Evolutionary conservation across 306 rosid species (phyloP).

Genomic region (cucumber (Cucumis sativus)): Cucumber_9930_V3 NC_026661.2:18688001-18688500

Average conservation of each 20-base stretch:
- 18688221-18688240: background rate
- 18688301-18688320: background rate
- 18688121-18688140: background rate
- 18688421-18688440: background rate
- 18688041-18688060: background rate
- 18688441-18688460: background rate
- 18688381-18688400: background rate
- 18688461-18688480: background rate
- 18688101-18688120: background rate
- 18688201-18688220: constrained; percentile 19
- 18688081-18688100: background rate
- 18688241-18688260: constrained; percentile 6
- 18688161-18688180: background rate
- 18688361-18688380: background rate
- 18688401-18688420: background rate
- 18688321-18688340: background rate
- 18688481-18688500: background rate
- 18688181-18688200: constrained; percentile 9
- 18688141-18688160: background rate
- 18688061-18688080: background rate
- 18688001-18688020: background rate
- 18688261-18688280: constrained; percentile 3
- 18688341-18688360: background rate
- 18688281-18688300: constrained; percentile 2
- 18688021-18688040: background rate